Evolutionary conservation across 148 eudicot genomes (phyloP).

Genomic region (Beta vulgaris): DNA sequence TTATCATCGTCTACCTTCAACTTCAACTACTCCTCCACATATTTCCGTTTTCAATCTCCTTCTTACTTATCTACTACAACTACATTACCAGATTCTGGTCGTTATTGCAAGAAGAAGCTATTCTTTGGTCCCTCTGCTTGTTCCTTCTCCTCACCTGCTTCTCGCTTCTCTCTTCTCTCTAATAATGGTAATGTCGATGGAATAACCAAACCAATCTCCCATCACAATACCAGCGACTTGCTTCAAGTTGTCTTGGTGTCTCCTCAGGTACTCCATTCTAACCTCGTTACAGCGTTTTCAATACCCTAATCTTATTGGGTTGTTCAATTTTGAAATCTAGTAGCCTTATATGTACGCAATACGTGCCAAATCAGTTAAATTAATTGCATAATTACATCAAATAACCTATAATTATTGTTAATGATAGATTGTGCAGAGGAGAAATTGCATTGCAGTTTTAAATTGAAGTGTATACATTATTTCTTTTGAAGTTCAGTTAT

Average conservation of each 20-base stretch:
- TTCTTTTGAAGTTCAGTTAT: too few relatives aligned
- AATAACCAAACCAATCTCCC: constrained; percentile 18
- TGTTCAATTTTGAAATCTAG: too few relatives aligned
- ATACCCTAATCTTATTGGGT: too few relatives aligned
- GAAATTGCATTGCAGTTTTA: too few relatives aligned
- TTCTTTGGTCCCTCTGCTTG: background rate
- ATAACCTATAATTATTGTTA: too few relatives aligned
- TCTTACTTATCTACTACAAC: background rate
- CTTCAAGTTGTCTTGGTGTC: constrained; percentile 87
- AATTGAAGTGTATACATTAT: too few relatives aligned
- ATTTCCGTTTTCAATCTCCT: background rate
- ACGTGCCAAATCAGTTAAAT: too few relatives aligned
- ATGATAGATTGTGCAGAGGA: too few relatives aligned
- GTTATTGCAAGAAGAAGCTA: background rate
- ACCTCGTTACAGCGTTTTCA: too few relatives aligned
- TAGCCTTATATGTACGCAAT: too few relatives aligned
- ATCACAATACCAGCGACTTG: constrained; percentile 22
- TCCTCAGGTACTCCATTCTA: constrained; percentile 50
- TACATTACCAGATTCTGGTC: too few relatives aligned
- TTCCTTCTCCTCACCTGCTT: background rate
- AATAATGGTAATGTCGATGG: constrained; percentile 29
- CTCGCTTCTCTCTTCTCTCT: constrained; percentile 30
- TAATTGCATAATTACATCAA: too few relatives aligned
- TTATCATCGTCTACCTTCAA: background rate
- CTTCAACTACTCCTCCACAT: background rate